phyloP scores from a whole-genome alignment of 208 protist genomes.

The Acanthamoeba royreba region DNA sequence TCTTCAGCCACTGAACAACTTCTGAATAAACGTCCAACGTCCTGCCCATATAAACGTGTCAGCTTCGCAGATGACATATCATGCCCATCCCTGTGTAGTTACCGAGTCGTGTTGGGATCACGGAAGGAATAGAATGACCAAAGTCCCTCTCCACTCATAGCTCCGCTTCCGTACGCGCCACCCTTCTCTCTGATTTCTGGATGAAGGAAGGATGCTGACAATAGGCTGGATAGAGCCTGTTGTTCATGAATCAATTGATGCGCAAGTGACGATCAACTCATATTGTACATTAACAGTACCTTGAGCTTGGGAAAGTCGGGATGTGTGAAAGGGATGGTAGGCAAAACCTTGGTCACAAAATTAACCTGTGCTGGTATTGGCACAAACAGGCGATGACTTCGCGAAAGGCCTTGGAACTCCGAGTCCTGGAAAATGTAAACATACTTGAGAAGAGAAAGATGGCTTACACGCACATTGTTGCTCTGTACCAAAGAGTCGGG shows the following conservation, averaged over 20 bases:
- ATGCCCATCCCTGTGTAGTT: too few relatives aligned
- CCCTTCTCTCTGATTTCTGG: slow-evolving; percentile 73
- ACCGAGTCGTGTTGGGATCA: slow-evolving; percentile 42
- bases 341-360: slow-evolving; percentile 57
- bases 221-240: slow-evolving; percentile 50
- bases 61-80: too few relatives aligned
- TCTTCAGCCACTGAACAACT: neutral
- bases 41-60: too few relatives aligned
- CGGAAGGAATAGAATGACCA: slow-evolving; percentile 49
- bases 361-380: slow-evolving; percentile 62
- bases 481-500: too few relatives aligned
- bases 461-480: too few relatives aligned
- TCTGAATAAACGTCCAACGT: slow-evolving; percentile 11
- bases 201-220: slow-evolving; percentile 61
- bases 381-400: neutral
- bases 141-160: slow-evolving; percentile 22
- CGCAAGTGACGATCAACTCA: neutral
- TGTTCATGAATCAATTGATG: neutral
- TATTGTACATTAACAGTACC: neutral
- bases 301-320: slow-evolving; percentile 53
- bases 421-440: too few relatives aligned
- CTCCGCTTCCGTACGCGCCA: slow-evolving; percentile 69
- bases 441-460: too few relatives aligned
- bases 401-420: neutral
- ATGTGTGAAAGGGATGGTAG: slow-evolving; percentile 52